A percentile compares a stretch with the other conserved stretches of the same genome.
These are phyloP conservation scores for Hippophae gyantsensis DNA, from an alignment of 306 rosid genomes.

Conservation along the genomic window DNA sequence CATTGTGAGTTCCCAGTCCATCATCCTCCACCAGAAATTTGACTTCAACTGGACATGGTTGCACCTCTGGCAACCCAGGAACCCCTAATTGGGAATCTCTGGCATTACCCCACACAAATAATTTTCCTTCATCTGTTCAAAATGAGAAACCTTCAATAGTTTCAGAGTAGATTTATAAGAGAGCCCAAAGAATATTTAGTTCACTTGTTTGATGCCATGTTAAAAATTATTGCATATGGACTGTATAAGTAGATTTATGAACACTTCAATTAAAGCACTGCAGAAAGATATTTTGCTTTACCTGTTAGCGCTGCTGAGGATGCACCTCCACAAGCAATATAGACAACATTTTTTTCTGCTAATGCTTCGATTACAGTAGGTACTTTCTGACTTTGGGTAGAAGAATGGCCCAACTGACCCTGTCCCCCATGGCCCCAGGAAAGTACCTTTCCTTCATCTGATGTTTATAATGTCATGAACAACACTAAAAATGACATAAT, in stretches of 20 bases:
- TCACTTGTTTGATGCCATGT: not conserved
- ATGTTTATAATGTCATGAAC: constrained; percentile 18
- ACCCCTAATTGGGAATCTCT: constrained; percentile 75
- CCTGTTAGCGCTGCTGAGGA: constrained; percentile 86
- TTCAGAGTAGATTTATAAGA: not conserved
- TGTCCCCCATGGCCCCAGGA: constrained; percentile 98
- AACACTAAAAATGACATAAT: constrained; percentile 5
- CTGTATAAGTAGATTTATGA: not conserved
- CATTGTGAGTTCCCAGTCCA: constrained; percentile 62
- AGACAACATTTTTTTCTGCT: constrained; percentile 37
- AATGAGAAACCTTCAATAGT: constrained; percentile 8
- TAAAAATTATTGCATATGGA: not conserved
- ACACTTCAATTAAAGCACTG: not conserved
- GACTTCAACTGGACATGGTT: constrained; percentile 60
- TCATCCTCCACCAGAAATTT: constrained; percentile 73
- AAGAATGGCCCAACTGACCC: constrained; percentile 89
- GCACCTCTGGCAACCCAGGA: constrained; percentile 78
- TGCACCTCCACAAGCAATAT: constrained; percentile 80
- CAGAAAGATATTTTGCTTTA: constrained; percentile 16
- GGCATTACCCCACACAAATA: constrained; percentile 85
- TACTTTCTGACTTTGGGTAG: constrained; percentile 49
- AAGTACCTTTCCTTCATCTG: constrained; percentile 83
- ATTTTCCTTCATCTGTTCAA: constrained; percentile 59
- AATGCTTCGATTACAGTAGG: constrained; percentile 62
- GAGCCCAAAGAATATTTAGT: not conserved